Conservation (phyloP, 2,329 filamentous ascomycete species). For the Aspergillus glaucus region DNA sequence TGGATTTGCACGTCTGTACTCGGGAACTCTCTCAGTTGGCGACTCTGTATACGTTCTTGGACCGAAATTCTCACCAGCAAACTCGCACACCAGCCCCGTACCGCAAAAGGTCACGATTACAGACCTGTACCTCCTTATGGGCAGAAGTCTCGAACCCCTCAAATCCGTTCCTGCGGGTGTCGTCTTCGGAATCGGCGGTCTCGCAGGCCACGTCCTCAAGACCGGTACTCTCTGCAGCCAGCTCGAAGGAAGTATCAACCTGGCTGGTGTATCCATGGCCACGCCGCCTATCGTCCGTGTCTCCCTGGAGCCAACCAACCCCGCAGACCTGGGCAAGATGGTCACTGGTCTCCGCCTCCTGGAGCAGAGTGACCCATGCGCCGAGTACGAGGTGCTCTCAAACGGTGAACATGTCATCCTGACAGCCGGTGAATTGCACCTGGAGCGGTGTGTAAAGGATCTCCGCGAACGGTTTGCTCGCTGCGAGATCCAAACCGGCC, state of each 20-base stretch:
- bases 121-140: constrained; percentile 93
- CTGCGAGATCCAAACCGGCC: constrained; percentile 90
- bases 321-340: constrained; percentile 89
- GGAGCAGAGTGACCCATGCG: constrained; percentile 91
- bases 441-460: constrained; percentile 91
- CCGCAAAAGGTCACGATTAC: constrained; percentile 79
- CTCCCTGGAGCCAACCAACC: constrained; percentile 87
- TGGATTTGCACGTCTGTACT: constrained; percentile 90
- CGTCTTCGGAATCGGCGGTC: constrained; percentile 87
- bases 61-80: constrained; percentile 83
- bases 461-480: constrained; percentile 84
- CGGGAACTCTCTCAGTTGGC: constrained; percentile 79
- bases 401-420: constrained; percentile 93
- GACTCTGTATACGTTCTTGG: constrained; percentile 86
- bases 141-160: constrained; percentile 75
- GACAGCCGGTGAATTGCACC: constrained; percentile 87
- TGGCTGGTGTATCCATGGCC: constrained; percentile 75
- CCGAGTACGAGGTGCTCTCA: constrained; percentile 86
- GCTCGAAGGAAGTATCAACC: constrained; percentile 77
- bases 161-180: constrained; percentile 84
- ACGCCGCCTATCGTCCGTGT: constrained; percentile 92
- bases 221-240: constrained; percentile 89
- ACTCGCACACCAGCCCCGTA: constrained; percentile 63
- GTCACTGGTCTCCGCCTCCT: constrained; percentile 78
- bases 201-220: constrained; percentile 91